phyloP scores from a whole-genome alignment of 441 rosid species.

The Populus hybrid region DNA sequence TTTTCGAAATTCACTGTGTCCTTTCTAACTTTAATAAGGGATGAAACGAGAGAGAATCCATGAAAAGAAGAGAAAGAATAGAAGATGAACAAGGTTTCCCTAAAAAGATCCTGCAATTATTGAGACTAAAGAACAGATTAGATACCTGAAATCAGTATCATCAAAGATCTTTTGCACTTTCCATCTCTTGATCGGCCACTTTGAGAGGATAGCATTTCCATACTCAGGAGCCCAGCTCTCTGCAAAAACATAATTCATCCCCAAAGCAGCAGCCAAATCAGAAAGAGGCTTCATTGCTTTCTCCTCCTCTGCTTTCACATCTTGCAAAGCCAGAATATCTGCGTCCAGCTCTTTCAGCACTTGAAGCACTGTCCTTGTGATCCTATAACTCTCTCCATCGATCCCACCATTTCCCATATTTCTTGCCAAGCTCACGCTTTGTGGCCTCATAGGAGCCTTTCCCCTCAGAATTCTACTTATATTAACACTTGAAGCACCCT shows the following conservation, averaged over 20 bases:
- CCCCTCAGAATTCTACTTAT: constrained; percentile 31
- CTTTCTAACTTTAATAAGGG: neutral
- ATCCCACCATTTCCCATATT: neutral
- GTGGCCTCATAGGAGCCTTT: constrained; percentile 45
- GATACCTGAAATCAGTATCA: constrained; percentile 79
- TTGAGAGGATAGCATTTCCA: constrained; percentile 85
- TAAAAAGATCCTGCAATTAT: neutral
- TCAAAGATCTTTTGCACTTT: constrained; percentile 75
- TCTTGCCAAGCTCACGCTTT: constrained; percentile 29
- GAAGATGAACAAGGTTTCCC: neutral
- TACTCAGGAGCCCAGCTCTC: constrained; percentile 99
- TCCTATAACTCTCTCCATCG: constrained; percentile 27
- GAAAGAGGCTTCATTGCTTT: constrained; percentile 88
- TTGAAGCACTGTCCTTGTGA: constrained; percentile 59
- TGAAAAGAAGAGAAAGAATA: neutral
- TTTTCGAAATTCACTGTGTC: constrained; percentile 16
- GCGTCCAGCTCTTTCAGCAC: constrained; percentile 77
- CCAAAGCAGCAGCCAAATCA: constrained; percentile 78
- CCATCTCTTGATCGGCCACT: constrained; percentile 78
- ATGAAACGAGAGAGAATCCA: neutral
- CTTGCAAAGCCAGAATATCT: constrained; percentile 85
- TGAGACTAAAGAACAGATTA: neutral
- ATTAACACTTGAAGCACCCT: constrained; percentile 28
- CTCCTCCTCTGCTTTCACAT: constrained; percentile 96
- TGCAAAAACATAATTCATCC: constrained; percentile 86